phyloP scores from a whole-genome alignment of 345 rosid genomes.

The Balakata baccata region DNA sequence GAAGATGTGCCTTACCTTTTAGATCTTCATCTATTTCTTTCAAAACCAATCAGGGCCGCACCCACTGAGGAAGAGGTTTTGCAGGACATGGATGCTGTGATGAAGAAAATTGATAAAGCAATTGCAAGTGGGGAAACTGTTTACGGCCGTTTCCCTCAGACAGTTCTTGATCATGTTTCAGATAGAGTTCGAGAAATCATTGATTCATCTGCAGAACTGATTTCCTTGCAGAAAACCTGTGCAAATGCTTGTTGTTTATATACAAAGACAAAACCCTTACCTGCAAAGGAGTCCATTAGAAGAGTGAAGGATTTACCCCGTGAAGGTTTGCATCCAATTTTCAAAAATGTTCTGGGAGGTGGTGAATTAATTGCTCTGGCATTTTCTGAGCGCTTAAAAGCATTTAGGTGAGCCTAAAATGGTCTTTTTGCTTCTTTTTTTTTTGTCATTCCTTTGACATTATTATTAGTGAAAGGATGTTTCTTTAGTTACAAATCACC shows the following conservation, averaged over 20 bases:
- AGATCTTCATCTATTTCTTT: constrained; percentile 93
- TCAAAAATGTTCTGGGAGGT: constrained; percentile 67
- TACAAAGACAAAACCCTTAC: constrained; percentile 74
- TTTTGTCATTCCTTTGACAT: not conserved
- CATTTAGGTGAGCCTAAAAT: constrained; percentile 57
- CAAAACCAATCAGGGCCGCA: constrained; percentile 80
- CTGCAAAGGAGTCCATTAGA: constrained; percentile 84
- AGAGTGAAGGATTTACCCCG: constrained; percentile 77
- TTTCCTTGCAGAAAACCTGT: constrained; percentile 65
- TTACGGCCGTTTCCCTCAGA: constrained; percentile 90
- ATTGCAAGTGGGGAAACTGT: constrained; percentile 79
- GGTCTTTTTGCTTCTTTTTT: not conserved
- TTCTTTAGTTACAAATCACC: not conserved
- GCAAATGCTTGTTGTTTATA: constrained; percentile 86
- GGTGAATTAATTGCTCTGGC: constrained; percentile 90
- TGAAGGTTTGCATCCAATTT: constrained; percentile 87
- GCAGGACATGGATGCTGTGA: constrained; percentile 68
- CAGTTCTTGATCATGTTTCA: constrained; percentile 75
- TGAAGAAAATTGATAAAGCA: constrained; percentile 67
- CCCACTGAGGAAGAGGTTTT: constrained; percentile 91
- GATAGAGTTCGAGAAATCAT: constrained; percentile 65
- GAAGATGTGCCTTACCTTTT: constrained; percentile 86
- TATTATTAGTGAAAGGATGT: not conserved
- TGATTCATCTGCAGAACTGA: constrained; percentile 78
- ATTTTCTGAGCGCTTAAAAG: constrained; percentile 78